Conservation (phyloP, 495 filamentous ascomycete species). For the Cryomyces minteri region DNA sequence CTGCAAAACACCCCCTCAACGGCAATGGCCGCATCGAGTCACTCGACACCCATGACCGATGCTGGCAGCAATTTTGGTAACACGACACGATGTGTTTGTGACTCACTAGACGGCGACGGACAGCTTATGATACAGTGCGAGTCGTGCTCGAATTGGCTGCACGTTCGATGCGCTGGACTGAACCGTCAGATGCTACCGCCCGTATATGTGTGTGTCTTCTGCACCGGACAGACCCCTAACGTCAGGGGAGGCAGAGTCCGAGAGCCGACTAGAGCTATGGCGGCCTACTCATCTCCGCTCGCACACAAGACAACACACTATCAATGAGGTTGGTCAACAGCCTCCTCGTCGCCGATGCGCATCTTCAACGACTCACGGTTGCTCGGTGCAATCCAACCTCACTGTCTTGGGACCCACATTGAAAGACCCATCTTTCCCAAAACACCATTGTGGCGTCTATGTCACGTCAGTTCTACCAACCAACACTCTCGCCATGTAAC, state of each 20-base stretch:
- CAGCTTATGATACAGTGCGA: slow-evolving; percentile 75
- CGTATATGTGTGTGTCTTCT: slow-evolving; percentile 69
- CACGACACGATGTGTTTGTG: slow-evolving; percentile 56
- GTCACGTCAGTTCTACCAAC: too few relatives aligned
- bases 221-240: slow-evolving; percentile 49
- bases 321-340: too few relatives aligned
- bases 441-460: too few relatives aligned
- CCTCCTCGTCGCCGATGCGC: too few relatives aligned
- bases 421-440: too few relatives aligned
- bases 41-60: slow-evolving; percentile 47
- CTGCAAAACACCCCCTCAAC: slow-evolving; percentile 39
- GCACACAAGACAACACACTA: too few relatives aligned
- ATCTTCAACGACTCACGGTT: too few relatives aligned
- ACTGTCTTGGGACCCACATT: too few relatives aligned
- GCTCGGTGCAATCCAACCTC: too few relatives aligned
- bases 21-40: slow-evolving; percentile 44
- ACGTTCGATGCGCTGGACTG: slow-evolving; percentile 60
- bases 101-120: slow-evolving; percentile 42
- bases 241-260: slow-evolving; percentile 45
- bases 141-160: slow-evolving; percentile 74
- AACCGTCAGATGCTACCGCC: slow-evolving; percentile 43
- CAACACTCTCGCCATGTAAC: too few relatives aligned
- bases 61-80: slow-evolving; percentile 34
- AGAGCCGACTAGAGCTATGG: slow-evolving; percentile 18
- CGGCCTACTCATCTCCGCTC: too few relatives aligned